Base-by-base conservation (phyloP, 148 eudicot genomes). In the Dysphania ambrosioides region DNA sequence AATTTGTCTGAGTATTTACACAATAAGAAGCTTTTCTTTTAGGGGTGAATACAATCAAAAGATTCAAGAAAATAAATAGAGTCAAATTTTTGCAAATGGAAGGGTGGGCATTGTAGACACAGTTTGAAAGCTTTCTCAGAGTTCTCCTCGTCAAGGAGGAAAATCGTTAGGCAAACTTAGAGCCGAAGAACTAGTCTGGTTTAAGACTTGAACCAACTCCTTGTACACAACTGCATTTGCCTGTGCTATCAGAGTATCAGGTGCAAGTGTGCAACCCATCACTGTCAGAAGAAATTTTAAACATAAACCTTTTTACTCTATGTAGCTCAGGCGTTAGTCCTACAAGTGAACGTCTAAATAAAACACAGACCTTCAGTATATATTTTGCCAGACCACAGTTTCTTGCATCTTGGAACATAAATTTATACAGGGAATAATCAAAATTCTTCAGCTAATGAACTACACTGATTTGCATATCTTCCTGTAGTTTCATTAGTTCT, bases 371-470 rank as follows among this genome's bases (percentile, higher is more conserved):
- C 91, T 88, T 56, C 88, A 83, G 81, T 75, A 92, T 81, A 87
- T 92, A 51, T 66, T 87, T 75, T 88, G 93, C 98, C 98, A 93
- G 78, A 88, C 88, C 27, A 88, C 84, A 15, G 88, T 88, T 81
- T 89, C 91, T 76, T 90, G 98, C 96, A 92, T 92, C 89, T 88
- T 94, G 75, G 97, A 86, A 97, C 98, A 94, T 55, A 94, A 79
- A 84, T 91, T 77, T 69, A 94, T 83, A 30, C 79, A 90, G 67
- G 89, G 86, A 41, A 94, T 15, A 75, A 85, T 85, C 32, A 90
- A n/a, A n/a, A 77, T 83, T 94, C 97, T 76, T 84, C 77, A 68
- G 93, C 97, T 75, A 94, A 73, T 61, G 84, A 85, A 68, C 87
- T 75, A 76, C 97, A 94, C 64, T 73, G 71, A 57, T 81, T 79